Base-by-base conservation (phyloP, 2,329 filamentous ascomycete species). In the Trichoderma semiorbis region DNA sequence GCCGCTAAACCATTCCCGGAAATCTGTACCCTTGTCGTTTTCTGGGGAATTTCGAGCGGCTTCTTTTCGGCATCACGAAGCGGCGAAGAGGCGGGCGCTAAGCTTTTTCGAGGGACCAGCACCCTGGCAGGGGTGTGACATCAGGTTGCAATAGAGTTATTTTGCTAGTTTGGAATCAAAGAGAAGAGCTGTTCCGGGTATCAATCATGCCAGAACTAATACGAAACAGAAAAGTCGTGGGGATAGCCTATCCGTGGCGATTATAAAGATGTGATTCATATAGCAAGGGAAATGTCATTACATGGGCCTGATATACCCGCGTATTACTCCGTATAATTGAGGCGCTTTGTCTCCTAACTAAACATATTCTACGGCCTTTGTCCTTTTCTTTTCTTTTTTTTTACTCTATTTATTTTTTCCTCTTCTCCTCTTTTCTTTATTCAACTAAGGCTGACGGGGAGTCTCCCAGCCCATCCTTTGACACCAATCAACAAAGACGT, bases 161-260 rank as follows among this genome's bases (percentile, higher is more conserved):
- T 26, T n/a, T 61, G 28, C 28, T 28, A 24, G 34, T 18, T 36
- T 43, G 53, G 28, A 67, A 55, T 39, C 32, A n/a, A 39, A 28
- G n/a, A 21, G n/a, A 5, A 10, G 7, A 36, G 21, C 21, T 16
- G 5, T 57, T n/a, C 18, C 16, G 21, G 12, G 26, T 36, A 55
- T 26, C n/a, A n/a, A 12, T 21, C 11, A 7, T 24, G 47, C 11
- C n/a, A n/a, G 18, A 18, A 11, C 39, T 64, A 55, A 39, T 57
- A 57, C 24, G 3, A 18, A 39, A 57, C 10, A 36, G 64, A 24
- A 28, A 39, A 67, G 64, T 39, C 64, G 24, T 28, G 64, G 32
- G 65, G 65, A 61, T 50, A 69, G 66, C 66, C 66, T 69, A 69
- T 69, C 28, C n/a, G 55, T 34, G 24, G 16, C 55, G 26, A 26